Conservation (phyloP, 257 asterid species). For the Fraxinus americana region DNA sequence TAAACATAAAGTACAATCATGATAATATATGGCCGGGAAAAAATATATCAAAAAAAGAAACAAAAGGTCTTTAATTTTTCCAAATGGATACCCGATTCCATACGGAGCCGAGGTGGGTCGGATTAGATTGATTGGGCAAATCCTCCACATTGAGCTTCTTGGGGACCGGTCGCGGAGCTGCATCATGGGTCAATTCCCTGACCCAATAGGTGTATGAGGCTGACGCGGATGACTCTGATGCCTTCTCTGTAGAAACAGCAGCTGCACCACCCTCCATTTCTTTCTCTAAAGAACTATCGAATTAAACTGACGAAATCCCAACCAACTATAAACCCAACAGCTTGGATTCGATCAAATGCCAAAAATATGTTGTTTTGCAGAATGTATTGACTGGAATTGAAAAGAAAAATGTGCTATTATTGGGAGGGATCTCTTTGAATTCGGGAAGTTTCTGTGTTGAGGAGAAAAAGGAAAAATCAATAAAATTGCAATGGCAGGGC, state of each 20-base stretch:
- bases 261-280: conserved; percentile 36
- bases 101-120: conserved; percentile 39
- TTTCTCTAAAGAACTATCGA: background rate
- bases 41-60: background rate
- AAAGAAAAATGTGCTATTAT: background rate
- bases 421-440: background rate
- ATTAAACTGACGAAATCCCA: background rate
- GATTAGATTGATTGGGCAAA: conserved; percentile 21
- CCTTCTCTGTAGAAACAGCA: conserved; percentile 26
- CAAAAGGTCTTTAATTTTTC: background rate
- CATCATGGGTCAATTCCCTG: conserved; percentile 38
- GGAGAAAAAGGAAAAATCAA: background rate
- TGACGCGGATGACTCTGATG: conserved; percentile 25
- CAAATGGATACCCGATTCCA: conserved; percentile 38
- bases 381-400: background rate
- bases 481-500: background rate
- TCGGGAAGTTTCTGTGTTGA: background rate
- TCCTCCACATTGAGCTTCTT: conserved; percentile 35
- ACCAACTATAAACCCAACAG: background rate
- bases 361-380: background rate
- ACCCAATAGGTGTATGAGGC: conserved; percentile 39
- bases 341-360: background rate
- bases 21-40: background rate
- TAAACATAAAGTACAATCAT: background rate
- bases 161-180: conserved; percentile 44